Percentiles rank a stretch among this genome's conserved stretches.
Evolutionary conservation across 2,329 filamentous ascomycete species (phyloP).

Genomic region (Parascedosporium putredinis): DNA sequence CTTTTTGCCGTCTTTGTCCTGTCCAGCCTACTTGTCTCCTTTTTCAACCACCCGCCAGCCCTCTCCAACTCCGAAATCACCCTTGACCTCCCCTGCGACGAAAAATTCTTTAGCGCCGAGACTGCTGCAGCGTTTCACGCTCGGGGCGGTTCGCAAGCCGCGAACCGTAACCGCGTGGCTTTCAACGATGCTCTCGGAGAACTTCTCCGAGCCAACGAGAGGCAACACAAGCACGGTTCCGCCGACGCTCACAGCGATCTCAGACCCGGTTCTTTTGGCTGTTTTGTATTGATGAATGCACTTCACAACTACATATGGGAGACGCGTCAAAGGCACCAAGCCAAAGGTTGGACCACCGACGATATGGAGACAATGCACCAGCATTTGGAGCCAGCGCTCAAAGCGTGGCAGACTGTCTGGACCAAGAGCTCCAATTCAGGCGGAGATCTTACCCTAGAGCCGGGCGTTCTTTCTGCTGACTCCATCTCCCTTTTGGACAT

Average conservation of each 20-base stretch:
- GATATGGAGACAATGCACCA: constrained; percentile 95
- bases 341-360: constrained; percentile 78
- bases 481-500: constrained; percentile 85
- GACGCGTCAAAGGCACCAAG: constrained; percentile 80
- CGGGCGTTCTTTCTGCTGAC: constrained; percentile 63
- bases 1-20: constrained; percentile 85
- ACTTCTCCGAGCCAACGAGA: constrained; percentile 66
- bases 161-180: constrained; percentile 59
- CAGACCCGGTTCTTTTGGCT: constrained; percentile 83
- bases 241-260: constrained; percentile 48
- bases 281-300: constrained; percentile 83
- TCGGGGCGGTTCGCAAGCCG: constrained; percentile 60
- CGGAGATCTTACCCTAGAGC: not conserved
- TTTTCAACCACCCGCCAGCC: constrained; percentile 85
- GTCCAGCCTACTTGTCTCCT: constrained; percentile 81
- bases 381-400: constrained; percentile 85
- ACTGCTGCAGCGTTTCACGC: constrained; percentile 72
- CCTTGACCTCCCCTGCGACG: constrained; percentile 83
- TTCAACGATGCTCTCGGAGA: constrained; percentile 77
- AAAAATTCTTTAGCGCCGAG: constrained; percentile 80
- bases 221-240: constrained; percentile 40
- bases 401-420: constrained; percentile 93
- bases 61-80: constrained; percentile 90
- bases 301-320: constrained; percentile 99
- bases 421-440: constrained; percentile 54